phyloP scores from a whole-genome alignment of 495 filamentous ascomycete genomes.

The Podospora conica region DNA sequence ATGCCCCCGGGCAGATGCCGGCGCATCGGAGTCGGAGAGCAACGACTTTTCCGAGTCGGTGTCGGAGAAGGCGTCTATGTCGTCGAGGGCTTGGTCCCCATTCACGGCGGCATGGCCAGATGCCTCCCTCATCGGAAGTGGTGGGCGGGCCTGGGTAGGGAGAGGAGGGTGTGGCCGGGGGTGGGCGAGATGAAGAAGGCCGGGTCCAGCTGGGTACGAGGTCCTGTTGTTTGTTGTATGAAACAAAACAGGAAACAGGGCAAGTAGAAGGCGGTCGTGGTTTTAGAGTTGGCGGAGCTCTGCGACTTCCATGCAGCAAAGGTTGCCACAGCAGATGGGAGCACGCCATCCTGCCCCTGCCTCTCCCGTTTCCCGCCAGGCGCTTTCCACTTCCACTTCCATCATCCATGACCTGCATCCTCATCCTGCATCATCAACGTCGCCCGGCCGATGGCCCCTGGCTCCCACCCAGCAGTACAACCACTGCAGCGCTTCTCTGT shows the following conservation, averaged over 20 bases:
- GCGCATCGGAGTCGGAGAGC: neutral
- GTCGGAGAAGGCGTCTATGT: neutral
- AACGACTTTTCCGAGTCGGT: conserved; percentile 3
- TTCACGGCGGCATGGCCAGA: neutral
- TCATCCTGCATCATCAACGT: no score
- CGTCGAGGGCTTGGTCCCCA: neutral
- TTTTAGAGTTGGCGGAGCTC: neutral
- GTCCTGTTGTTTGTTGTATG: neutral
- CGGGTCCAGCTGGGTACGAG: neutral
- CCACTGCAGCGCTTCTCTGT: no score
- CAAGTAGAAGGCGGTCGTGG: no score
- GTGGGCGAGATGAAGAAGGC: neutral
- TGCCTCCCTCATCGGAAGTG: neutral
- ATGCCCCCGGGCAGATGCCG: neutral
- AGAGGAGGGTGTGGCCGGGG: neutral
- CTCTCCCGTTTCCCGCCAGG: neutral
- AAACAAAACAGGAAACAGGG: no score
- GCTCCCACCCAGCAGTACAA: neutral
- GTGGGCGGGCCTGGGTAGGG: neutral
- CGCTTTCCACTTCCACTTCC: no score
- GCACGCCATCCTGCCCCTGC: neutral
- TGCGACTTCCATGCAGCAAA: no score
- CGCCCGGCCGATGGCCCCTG: no score
- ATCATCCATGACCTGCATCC: no score
- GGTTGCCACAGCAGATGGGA: neutral